These are phyloP conservation scores for Fragaria nilgerrensis DNA, from an alignment of 306 rosid genomes.

Conservation along the genomic window DNA sequence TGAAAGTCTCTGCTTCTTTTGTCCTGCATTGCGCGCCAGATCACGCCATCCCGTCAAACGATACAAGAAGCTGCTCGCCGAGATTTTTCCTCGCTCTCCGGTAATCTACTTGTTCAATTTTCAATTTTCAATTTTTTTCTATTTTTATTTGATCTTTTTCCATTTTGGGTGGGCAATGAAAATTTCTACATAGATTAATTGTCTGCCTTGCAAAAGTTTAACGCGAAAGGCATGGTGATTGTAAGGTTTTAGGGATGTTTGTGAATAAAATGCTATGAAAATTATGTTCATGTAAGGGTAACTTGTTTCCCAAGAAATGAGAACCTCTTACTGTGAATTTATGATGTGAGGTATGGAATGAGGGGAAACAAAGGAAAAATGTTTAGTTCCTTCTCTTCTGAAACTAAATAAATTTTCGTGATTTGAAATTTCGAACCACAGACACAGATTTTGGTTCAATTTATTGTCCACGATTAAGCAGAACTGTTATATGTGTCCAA, in stretches of 20 bases:
- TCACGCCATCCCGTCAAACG: constrained; percentile 85
- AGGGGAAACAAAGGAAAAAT: not conserved
- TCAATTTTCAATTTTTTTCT: not conserved
- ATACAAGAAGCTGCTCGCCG: constrained; percentile 70
- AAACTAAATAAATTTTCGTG: not conserved
- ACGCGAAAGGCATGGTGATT: not conserved
- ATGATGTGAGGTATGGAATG: not conserved
- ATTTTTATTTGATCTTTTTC: not conserved
- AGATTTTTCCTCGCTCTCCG: constrained; percentile 70
- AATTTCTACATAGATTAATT: not conserved
- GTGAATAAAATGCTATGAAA: not conserved
- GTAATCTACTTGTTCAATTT: constrained; percentile 20
- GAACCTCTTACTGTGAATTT: not conserved
- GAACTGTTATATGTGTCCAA: not conserved
- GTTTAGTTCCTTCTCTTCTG: constrained; percentile 4
- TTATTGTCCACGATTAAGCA: not conserved
- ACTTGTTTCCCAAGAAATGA: not conserved
- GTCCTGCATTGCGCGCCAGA: constrained; percentile 71
- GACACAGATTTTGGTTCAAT: too few species aligned
- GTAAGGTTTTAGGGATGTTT: not conserved
- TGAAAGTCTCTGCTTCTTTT: constrained; percentile 73
- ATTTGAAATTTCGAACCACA: not conserved
- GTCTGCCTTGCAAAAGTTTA: not conserved
- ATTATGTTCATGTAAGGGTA: not conserved
- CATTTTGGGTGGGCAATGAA: not conserved